Conservation (phyloP, 768 basidiomycete genomes). For the Cubamyces sp. region DNA sequence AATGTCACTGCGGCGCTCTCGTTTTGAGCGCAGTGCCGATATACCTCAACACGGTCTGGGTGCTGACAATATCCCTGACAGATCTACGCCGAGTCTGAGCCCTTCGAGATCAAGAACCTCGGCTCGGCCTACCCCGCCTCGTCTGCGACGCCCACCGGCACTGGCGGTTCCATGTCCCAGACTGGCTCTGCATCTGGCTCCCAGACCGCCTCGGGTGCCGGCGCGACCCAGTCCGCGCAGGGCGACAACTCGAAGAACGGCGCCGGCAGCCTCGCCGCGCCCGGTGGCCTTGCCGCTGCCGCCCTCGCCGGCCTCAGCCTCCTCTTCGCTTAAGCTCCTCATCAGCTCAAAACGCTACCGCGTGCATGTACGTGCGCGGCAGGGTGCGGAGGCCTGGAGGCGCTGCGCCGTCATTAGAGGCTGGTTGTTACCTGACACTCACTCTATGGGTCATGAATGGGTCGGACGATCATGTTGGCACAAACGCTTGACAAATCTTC, state of each 20-base stretch:
- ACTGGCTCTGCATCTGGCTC: conserved; percentile 30
- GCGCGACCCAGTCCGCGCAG: conserved; percentile 7
- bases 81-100: conserved; percentile 58
- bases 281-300: conserved; percentile 27
- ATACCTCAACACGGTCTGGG: not conserved
- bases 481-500: not conserved
- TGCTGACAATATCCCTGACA: conserved; percentile 32
- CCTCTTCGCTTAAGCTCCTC: conserved; percentile 24
- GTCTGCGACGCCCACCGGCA: conserved; percentile 36
- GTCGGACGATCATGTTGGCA: not conserved
- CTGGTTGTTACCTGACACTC: not conserved
- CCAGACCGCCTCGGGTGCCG: conserved; percentile 28
- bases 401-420: not conserved
- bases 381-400: not conserved
- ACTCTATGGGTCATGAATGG: too few relatives aligned
- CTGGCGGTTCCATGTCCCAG: conserved; percentile 27
- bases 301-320: conserved; percentile 31
- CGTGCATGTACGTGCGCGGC: not conserved
- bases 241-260: conserved; percentile 16
- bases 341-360: too few relatives aligned
- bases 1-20: not conserved
- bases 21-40: not conserved
- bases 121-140: conserved; percentile 57
- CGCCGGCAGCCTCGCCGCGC: conserved; percentile 20
- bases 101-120: conserved; percentile 63